phyloP scores from a whole-genome alignment of 2,329 filamentous ascomycete genomes.

The Colletotrichum sp. region DNA sequence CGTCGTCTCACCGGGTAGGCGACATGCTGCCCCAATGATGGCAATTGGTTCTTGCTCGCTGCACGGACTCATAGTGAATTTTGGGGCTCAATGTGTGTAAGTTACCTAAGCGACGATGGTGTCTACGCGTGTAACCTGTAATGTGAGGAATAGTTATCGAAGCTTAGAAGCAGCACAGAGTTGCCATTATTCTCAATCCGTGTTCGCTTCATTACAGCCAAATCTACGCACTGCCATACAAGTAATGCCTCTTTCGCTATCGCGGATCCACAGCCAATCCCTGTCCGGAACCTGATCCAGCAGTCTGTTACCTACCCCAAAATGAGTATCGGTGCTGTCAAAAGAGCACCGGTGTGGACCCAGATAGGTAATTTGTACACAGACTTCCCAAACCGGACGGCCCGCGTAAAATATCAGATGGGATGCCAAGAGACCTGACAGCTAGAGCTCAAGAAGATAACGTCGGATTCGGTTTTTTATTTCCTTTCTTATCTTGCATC shows the following conservation, averaged over 20 bases:
- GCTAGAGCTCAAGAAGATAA: neutral
- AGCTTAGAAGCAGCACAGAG: neutral
- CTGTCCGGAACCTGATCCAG: neutral
- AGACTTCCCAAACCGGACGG: neutral
- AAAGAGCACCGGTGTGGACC: neutral
- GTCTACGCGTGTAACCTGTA: neutral
- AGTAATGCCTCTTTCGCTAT: neutral
- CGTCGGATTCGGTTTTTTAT: neutral
- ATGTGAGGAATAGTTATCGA: neutral
- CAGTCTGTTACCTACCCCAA: neutral
- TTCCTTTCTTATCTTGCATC: neutral
- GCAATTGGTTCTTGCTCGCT: conserved; percentile 36
- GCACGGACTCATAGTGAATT: neutral
- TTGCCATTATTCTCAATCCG: neutral
- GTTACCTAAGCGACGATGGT: neutral
- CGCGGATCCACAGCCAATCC: neutral
- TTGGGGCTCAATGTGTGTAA: neutral
- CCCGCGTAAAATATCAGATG: neutral
- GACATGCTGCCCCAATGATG: conserved; percentile 42
- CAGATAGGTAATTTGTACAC: neutral
- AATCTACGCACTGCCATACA: neutral
- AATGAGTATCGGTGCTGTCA: neutral
- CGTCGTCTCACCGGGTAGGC: conserved; percentile 38
- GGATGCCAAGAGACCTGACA: neutral
- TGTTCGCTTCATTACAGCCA: neutral